These are phyloP conservation scores for Coemansia sp. DNA, from an alignment of 192 early-diverging fungal species.

Conservation along the genomic window DNA sequence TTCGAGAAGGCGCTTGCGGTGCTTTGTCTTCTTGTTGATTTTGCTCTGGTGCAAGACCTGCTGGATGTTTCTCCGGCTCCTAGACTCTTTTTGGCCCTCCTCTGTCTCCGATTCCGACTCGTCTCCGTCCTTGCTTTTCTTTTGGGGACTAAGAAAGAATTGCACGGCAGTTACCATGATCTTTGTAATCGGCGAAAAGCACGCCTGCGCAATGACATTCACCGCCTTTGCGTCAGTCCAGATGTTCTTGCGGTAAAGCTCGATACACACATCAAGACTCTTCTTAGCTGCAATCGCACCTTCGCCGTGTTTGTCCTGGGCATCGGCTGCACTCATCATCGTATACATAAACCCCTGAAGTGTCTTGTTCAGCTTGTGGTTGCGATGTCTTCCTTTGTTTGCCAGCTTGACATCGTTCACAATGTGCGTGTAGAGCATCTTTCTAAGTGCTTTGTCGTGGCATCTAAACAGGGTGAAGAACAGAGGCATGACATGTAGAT, in stretches of 20 bases:
- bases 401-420: constrained; percentile 92
- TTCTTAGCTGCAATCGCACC: constrained; percentile 92
- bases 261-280: constrained; percentile 95
- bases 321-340: constrained; percentile 75
- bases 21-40: constrained; percentile 86
- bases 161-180: constrained; percentile 89
- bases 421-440: constrained; percentile 88
- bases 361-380: constrained; percentile 97
- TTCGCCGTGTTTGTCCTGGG: constrained; percentile 64
- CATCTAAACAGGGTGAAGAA: constrained; percentile 97
- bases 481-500: constrained; percentile 71
- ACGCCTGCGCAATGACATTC: constrained; percentile 96
- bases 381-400: constrained; percentile 85
- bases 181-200: constrained; percentile 89
- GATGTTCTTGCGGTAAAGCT: constrained; percentile 93
- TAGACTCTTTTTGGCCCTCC: constrained; percentile 32
- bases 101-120: constrained; percentile 71
- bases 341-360: constrained; percentile 98
- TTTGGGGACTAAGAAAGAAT: constrained; percentile 86
- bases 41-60: constrained; percentile 74
- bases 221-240: constrained; percentile 99
- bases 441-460: constrained; percentile 88
- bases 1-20: constrained; percentile 72
- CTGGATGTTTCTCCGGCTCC: constrained; percentile 58
- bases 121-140: constrained; percentile 61